Percentiles rank a stretch among this genome's conserved stretches.
Conservation (phyloP, 1,284 basidiomycete genomes). For the Cutaneotrichosporon spelunceum region DNA sequence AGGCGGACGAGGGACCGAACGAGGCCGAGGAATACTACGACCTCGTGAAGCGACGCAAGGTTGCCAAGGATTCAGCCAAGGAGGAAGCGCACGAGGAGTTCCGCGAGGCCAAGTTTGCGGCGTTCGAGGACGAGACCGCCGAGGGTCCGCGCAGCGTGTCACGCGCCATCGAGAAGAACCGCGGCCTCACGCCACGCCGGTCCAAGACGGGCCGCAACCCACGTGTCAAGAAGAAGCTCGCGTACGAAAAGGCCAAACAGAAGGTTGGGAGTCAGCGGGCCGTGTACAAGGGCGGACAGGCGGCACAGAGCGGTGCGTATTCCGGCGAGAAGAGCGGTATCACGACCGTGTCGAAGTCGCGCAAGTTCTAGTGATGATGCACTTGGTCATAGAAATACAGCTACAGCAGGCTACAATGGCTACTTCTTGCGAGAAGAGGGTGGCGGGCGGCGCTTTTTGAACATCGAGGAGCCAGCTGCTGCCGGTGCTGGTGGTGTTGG, state of each 20-base stretch:
- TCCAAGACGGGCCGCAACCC: conserved; percentile 85
- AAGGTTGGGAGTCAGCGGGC: conserved; percentile 82
- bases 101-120: conserved; percentile 59
- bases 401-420: neutral
- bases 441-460: conserved; percentile 52
- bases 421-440: conserved; percentile 44
- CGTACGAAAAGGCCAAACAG: conserved; percentile 90
- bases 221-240: conserved; percentile 88
- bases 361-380: conserved; percentile 56
- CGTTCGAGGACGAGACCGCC: conserved; percentile 55
- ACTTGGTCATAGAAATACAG: conserved; percentile 4
- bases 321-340: conserved; percentile 68
- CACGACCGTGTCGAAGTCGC: conserved; percentile 78
- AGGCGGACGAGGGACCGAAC: conserved; percentile 47
- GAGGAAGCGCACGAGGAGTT: conserved; percentile 72
- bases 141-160: conserved; percentile 74
- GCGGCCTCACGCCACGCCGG: conserved; percentile 82
- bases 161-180: conserved; percentile 85
- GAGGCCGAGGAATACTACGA: conserved; percentile 74
- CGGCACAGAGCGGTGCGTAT: conserved; percentile 53
- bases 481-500: conserved; percentile 10
- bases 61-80: conserved; percentile 71
- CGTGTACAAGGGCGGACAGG: conserved; percentile 79
- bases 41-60: conserved; percentile 70
- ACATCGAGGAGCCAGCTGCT: conserved; percentile 32